Evolutionary conservation across 495 filamentous ascomycete genomes (phyloP), one percentile per base, ranked within the genome.

Genomic region (Annulohypoxylon bovei): DNA sequence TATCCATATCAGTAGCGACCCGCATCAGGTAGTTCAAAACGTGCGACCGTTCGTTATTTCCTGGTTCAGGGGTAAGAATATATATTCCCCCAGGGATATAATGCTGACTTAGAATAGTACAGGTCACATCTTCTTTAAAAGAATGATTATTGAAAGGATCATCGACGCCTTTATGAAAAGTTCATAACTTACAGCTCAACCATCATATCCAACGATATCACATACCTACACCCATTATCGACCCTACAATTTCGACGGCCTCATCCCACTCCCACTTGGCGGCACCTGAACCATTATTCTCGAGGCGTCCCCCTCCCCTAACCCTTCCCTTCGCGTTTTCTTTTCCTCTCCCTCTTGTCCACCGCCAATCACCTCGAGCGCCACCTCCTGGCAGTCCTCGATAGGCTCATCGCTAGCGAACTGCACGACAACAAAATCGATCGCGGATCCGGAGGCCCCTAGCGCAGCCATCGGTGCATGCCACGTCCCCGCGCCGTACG

Each of bases 381-480:
- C 82, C 3, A 92, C 88, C 82, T 97, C 94, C 82, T 98, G 92
- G 72, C 92, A 95, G 80, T 99, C 95, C 82, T 98, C 95, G 1
- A 87, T 82, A 11, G 79, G 87, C 35, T 94, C 90, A 4, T 92
- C 93, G 80, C 96, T 99, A 14, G 89, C 90, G 81, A 89, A 92
- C 80, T 97, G 94, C 75, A 92, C 85, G 7, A 98, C 94, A 23
- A 97, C 88, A 80, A 98, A 99, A 44, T 84, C 82, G 9, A 85
- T 28, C 72, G 91, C 90, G 27, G 93, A 86, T 20, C 87, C 82
- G 33, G 82, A 70, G 49, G 81, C 73, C 0, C 95, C 95, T 20
- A 98, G 74, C 47, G 93, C 94, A 14, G 91, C 93, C 95, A 99
- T 98, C 1, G 95, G 95, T 68, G 95, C 94, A 85, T 99, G 95